A percentile compares a stretch with the other conserved stretches of the same genome.
These are phyloP conservation scores for Sideroxylon spinosum DNA, from an alignment of 179 eudicot species.

Conservation along the genomic window DNA sequence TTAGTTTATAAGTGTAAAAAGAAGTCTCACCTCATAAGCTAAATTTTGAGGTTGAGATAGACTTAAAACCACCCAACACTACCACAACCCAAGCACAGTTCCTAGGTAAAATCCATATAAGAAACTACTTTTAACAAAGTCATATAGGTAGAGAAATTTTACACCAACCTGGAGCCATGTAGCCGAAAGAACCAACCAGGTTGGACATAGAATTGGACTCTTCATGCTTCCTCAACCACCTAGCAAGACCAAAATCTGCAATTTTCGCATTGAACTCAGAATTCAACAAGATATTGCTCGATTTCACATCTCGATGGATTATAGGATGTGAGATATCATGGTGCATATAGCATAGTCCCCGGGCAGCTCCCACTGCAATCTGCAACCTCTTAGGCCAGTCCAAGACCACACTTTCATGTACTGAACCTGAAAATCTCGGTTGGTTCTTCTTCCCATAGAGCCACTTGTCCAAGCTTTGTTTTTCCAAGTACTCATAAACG, in stretches of 20 bases:
- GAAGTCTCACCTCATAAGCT: too few relatives aligned
- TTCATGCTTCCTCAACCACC: constrained; percentile 38
- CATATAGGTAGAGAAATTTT: too few relatives aligned
- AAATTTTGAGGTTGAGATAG: too few relatives aligned
- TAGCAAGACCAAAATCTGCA: constrained; percentile 76
- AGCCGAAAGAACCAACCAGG: constrained; percentile 71
- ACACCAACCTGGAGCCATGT: constrained; percentile 62
- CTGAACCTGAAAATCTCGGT: not conserved
- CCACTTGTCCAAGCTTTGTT: constrained; percentile 63
- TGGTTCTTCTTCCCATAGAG: constrained; percentile 32
- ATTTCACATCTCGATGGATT: constrained; percentile 67
- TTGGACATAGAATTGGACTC: constrained; percentile 42
- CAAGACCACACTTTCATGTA: constrained; percentile 20
- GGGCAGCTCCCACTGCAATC: constrained; percentile 60
- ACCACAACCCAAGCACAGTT: too few relatives aligned
- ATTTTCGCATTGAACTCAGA: constrained; percentile 64
- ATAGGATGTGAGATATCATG: constrained; percentile 56
- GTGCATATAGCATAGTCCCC: constrained; percentile 67
- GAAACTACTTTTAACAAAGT: too few relatives aligned
- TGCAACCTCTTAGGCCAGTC: constrained; percentile 70
- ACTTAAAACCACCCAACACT: too few relatives aligned
- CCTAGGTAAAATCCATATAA: too few relatives aligned
- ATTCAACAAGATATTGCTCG: constrained; percentile 64
- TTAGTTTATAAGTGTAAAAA: too few relatives aligned
- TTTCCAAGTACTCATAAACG: constrained; percentile 65